Evolutionary conservation across 139 green algal genomes (phyloP).

Genomic region (Coccomyxa sp.): DNA sequence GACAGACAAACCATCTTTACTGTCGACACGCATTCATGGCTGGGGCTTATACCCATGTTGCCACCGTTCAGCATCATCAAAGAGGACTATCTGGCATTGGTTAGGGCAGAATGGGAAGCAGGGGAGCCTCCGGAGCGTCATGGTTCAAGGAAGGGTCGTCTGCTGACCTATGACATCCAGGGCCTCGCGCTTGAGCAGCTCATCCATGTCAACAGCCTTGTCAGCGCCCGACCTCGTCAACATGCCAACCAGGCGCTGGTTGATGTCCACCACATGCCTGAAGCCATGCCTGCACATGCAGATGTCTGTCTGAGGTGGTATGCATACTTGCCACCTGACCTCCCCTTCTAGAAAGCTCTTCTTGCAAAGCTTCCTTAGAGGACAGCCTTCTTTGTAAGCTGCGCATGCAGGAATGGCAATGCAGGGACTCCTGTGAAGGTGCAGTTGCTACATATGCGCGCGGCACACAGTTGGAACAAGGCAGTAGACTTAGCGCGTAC

Average conservation of each 20-base stretch:
- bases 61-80: too few species aligned
- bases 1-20: too few species aligned
- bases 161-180: constrained; percentile 9
- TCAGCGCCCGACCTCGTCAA: neutral
- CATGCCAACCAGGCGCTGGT: neutral
- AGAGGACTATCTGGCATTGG: too few species aligned
- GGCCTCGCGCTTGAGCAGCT: neutral
- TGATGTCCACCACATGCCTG: neutral
- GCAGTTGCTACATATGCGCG: too few species aligned
- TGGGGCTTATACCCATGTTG: too few species aligned
- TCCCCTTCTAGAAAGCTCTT: neutral
- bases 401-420: neutral
- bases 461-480: too few species aligned
- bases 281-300: constrained; percentile 6
- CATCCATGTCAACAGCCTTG: neutral
- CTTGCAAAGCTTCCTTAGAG: neutral
- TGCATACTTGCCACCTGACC: neutral
- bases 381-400: neutral
- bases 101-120: too few species aligned
- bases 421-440: too few species aligned
- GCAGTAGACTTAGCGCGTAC: neutral
- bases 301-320: neutral
- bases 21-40: too few species aligned
- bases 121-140: too few species aligned
- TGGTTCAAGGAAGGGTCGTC: too few species aligned